Evolutionary conservation across 768 basidiomycete species (phyloP), one percentile per base, ranked within the genome.

Genomic region (Cyclocybe aegerita): DNA sequence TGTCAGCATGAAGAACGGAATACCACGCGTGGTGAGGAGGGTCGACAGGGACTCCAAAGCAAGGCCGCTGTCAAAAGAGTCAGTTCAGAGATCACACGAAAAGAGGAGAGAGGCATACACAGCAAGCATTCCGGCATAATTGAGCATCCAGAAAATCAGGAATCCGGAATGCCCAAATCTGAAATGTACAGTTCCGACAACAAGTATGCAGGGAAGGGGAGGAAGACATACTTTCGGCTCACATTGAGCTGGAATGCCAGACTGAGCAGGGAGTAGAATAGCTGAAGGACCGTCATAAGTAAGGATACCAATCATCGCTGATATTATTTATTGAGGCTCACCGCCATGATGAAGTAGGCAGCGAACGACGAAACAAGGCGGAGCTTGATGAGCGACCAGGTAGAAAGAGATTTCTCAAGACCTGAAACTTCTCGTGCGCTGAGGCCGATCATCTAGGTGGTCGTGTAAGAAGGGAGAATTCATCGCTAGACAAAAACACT

Each of bases 121-220:
- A 0, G 82, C 72, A 14, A 75, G 62, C 85, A 86, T 86, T 32
- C 71, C 77, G 39, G 69, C 39, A 71, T 75, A 86, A 49, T 78
- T 80, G 49, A 85, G 69, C 82, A 85, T 83, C 85, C 85, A 87
- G 58, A 82, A 86, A 17, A 86, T 69, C 35, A 85, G 57, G 57
- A 86, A 83, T 1, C 85, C 85, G 1, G 67, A 68, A 47, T 65
- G 63, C 12, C 79, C 79, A 49, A 78, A 83, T 49, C 76, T 72
- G 36, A 29, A 16, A 11, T 33, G 35, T 23, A 33, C 15, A 39
- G 17, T 40, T 17, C 17, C 11, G 11, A 14, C 5, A 50, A 10
- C 33, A 1, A 42, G 7, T 9, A 16, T 11, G 17, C 31, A 14
- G 31, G 9, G 10, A 23, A 45, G 8, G 7, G 9, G 23, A 33